phyloP scores from a whole-genome alignment of 805 yeast genomes.

The Lachancea meyersii region DNA sequence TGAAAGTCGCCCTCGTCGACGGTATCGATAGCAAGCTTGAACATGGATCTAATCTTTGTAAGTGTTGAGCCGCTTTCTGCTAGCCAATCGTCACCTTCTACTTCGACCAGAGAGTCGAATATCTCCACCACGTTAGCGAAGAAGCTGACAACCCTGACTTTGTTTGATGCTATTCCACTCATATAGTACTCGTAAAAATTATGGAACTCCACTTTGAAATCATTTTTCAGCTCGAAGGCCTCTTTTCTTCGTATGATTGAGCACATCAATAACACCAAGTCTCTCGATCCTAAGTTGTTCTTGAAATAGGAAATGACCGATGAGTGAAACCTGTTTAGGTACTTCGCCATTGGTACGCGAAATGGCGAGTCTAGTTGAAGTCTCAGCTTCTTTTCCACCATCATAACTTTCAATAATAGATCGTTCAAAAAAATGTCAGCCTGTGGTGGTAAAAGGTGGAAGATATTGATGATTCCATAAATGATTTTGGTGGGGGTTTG shows the following conservation, averaged over 20 bases:
- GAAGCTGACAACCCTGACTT: slow-evolving; percentile 32
- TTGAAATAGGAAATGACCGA: slow-evolving; percentile 68
- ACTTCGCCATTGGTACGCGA: slow-evolving; percentile 83
- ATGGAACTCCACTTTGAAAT: slow-evolving; percentile 47
- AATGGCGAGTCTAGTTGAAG: slow-evolving; percentile 85
- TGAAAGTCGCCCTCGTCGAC: slow-evolving; percentile 25
- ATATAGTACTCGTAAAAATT: slow-evolving; percentile 43
- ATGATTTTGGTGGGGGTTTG: slow-evolving; percentile 82
- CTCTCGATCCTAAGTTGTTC: slow-evolving; percentile 56
- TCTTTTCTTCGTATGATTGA: slow-evolving; percentile 28
- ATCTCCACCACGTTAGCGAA: slow-evolving; percentile 71
- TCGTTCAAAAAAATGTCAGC: slow-evolving; percentile 91
- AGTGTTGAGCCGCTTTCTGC: slow-evolving; percentile 36
- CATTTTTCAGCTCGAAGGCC: slow-evolving; percentile 45
- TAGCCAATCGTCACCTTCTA: slow-evolving; percentile 55
- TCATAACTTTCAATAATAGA: slow-evolving; percentile 65
- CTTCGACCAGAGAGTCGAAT: slow-evolving; percentile 44
- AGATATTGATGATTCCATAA: slow-evolving; percentile 82
- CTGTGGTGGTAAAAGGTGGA: slow-evolving; percentile 84
- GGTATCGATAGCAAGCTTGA: slow-evolving; percentile 21
- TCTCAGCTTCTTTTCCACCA: slow-evolving; percentile 74
- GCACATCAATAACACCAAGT: slow-evolving; percentile 42
- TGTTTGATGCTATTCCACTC: slow-evolving; percentile 38
- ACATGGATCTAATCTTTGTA: slow-evolving; percentile 26
- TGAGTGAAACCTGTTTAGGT: slow-evolving; percentile 72